These are phyloP conservation scores for Microsporum audouinii DNA, from an alignment of 2,329 filamentous ascomycete species.

Conservation along the genomic window DNA sequence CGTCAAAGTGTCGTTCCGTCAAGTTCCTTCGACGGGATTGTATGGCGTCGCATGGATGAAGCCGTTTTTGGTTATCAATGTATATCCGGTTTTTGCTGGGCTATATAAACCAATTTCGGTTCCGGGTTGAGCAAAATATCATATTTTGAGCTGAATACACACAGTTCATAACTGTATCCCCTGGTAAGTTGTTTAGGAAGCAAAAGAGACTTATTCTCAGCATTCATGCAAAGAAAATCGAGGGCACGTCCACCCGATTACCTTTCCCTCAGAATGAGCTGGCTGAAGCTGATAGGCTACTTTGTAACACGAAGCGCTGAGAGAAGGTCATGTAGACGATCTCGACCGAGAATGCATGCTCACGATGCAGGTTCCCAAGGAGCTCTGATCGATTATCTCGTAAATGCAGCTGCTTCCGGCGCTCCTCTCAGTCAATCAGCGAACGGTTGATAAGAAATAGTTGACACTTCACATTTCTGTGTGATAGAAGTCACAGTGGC, in stretches of 20 bases:
- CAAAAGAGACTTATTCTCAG: too few relatives aligned
- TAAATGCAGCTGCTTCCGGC: neutral
- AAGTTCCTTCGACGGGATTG: neutral
- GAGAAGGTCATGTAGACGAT: neutral
- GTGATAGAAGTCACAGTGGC: neutral
- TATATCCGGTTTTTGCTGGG: neutral
- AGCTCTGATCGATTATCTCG: neutral
- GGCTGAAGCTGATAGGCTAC: neutral
- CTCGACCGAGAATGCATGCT: neutral
- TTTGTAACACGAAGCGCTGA: neutral
- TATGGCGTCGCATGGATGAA: neutral
- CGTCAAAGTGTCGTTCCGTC: neutral
- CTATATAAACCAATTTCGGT: neutral
- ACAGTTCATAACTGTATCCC: neutral
- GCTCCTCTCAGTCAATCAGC: neutral
- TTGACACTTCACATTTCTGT: neutral
- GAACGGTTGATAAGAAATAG: neutral
- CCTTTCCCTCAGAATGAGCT: neutral
- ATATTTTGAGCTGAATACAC: too few relatives aligned
- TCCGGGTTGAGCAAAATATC: neutral
- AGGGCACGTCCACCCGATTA: too few relatives aligned
- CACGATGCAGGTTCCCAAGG: neutral
- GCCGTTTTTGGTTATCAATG: neutral
- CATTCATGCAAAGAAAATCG: too few relatives aligned
- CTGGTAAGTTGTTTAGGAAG: too few relatives aligned